These are phyloP conservation scores for Cubamyces sp. DNA, from an alignment of 768 basidiomycete species.

Conservation along the genomic window DNA sequence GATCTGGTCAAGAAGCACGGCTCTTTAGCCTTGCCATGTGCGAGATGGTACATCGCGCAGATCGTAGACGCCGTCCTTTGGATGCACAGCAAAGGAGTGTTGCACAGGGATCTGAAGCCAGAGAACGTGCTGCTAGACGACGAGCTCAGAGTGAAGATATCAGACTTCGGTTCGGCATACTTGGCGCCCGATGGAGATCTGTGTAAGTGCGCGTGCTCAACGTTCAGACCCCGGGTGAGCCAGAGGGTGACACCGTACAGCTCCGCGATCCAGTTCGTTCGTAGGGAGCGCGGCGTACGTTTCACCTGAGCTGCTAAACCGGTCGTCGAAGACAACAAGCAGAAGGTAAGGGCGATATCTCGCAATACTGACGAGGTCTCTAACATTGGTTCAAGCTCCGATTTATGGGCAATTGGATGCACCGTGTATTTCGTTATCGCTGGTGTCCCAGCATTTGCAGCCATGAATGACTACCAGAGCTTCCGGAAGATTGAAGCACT, in stretches of 20 bases:
- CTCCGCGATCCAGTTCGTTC: constrained; percentile 20
- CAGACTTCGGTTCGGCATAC: constrained; percentile 24
- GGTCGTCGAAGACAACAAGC: constrained; percentile 21
- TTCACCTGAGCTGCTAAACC: constrained; percentile 20
- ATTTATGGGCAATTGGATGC: constrained; percentile 23
- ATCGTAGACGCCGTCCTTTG: constrained; percentile 21
- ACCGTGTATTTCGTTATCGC: constrained; percentile 18
- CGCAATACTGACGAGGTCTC: not conserved
- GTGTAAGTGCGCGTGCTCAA: constrained; percentile 12
- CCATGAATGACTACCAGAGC: constrained; percentile 26
- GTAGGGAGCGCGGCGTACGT: constrained; percentile 24
- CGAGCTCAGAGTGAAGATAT: constrained; percentile 13
- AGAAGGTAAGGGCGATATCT: constrained; percentile 5
- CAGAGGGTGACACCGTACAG: not conserved
- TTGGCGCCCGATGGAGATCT: constrained; percentile 17
- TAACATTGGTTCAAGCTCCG: constrained; percentile 11
- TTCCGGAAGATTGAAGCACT: constrained; percentile 25
- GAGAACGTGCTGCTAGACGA: constrained; percentile 18
- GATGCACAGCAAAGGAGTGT: constrained; percentile 22
- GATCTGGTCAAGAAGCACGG: constrained; percentile 25
- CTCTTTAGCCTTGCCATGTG: constrained; percentile 16
- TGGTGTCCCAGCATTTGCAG: constrained; percentile 13
- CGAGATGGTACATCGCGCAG: constrained; percentile 20
- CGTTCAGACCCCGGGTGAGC: not conserved
- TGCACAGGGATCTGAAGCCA: constrained; percentile 22